These are phyloP conservation scores for Diaporthe caulivora DNA, from an alignment of 2,329 filamentous ascomycete genomes.

Conservation along the genomic window DNA sequence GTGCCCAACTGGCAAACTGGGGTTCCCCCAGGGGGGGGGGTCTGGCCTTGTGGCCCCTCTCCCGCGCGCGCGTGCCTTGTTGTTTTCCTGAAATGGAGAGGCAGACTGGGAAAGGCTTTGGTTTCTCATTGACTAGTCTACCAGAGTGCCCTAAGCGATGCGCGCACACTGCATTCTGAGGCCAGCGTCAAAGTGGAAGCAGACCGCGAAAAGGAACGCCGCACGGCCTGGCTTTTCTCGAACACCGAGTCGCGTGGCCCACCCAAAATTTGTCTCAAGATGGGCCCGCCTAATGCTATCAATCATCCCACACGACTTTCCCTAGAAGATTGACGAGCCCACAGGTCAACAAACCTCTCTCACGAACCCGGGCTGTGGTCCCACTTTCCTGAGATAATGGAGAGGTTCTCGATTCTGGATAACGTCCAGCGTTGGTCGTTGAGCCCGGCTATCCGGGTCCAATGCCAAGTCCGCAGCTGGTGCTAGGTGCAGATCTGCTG, in stretches of 20 bases:
- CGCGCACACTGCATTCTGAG: not conserved
- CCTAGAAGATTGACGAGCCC: not conserved
- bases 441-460: conserved; percentile 17
- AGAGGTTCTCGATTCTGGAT: conserved; percentile 3
- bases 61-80: not conserved
- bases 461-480: conserved; percentile 28
- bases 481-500: conserved; percentile 27
- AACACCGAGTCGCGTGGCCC: conserved; percentile 22
- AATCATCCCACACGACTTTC: not conserved
- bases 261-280: conserved; percentile 6
- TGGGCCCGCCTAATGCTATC: not conserved
- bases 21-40: conserved; percentile 5
- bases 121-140: not conserved
- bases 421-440: conserved; percentile 7
- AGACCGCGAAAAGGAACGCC: not conserved
- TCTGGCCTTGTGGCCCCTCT: not conserved
- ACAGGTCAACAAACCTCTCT: conserved; percentile 3
- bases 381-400: conserved; percentile 2
- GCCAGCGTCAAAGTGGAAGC: not conserved
- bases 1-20: conserved; percentile 4
- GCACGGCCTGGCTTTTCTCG: not conserved
- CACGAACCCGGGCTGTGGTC: not conserved
- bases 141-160: not conserved
- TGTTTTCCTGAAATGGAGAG: not conserved
- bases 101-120: not conserved